Percentiles rank a stretch among this genome's conserved stretches.
Evolutionary conservation across 495 filamentous ascomycete genomes (phyloP).

Genomic region (Patellaria atrata): DNA sequence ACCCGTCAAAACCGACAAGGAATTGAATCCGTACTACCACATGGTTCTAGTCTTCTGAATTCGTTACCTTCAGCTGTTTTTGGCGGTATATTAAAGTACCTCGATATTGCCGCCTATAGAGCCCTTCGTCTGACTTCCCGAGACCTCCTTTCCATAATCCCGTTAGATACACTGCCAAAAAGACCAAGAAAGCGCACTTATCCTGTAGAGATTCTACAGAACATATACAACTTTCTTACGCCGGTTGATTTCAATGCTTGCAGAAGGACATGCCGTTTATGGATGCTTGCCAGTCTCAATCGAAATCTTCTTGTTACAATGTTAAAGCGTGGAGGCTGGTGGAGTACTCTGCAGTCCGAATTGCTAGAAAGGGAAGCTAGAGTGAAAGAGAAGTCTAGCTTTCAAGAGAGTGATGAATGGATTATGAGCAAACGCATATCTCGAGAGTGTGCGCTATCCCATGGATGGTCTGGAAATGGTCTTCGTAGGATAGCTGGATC

Average conservation of each 20-base stretch:
- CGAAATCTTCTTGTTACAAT: conserved; percentile 35
- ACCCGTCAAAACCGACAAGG: too few species aligned
- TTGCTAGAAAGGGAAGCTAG: too few species aligned
- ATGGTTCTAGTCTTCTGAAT: background rate
- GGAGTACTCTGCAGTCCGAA: too few species aligned
- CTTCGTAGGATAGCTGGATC: conserved; percentile 8
- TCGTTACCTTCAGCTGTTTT: conserved; percentile 7
- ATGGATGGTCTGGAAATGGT: conserved; percentile 35
- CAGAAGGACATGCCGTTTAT: conserved; percentile 47
- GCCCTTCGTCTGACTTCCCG: conserved; percentile 25
- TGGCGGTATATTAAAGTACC: conserved; percentile 3
- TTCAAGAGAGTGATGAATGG: conserved; percentile 33
- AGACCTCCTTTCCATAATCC: conserved; percentile 13
- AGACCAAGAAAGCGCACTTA: too few species aligned
- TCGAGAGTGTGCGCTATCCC: conserved; percentile 44
- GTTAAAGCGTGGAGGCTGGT: conserved; percentile 48
- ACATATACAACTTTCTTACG: conserved; percentile 39
- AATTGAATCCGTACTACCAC: background rate
- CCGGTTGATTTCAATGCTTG: conserved; percentile 54
- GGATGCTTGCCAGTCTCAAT: conserved; percentile 52
- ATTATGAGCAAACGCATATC: conserved; percentile 45
- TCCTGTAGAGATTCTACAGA: conserved; percentile 48
- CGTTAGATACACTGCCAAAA: too few species aligned
- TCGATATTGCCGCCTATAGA: conserved; percentile 16
- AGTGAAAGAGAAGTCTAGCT: too few species aligned